These are phyloP conservation scores for Sporothrix variecibatus DNA, from an alignment of 2,329 filamentous ascomycete species.

Conservation along the genomic window DNA sequence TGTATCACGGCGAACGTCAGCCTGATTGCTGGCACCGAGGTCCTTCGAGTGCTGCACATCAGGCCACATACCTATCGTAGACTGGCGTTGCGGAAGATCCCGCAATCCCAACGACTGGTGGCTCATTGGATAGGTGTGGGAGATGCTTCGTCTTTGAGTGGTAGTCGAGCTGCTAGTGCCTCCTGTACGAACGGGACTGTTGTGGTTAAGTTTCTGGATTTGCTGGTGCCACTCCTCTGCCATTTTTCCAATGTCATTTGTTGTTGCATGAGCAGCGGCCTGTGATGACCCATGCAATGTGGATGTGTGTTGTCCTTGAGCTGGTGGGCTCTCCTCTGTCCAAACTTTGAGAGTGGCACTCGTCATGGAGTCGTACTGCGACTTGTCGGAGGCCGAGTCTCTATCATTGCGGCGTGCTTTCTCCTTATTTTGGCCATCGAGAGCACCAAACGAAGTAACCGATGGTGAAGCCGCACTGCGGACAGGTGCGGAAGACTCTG, in stretches of 20 bases:
- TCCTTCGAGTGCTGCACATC: neutral
- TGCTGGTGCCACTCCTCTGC: constrained; percentile 20
- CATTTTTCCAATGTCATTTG: constrained; percentile 18
- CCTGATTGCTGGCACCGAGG: neutral
- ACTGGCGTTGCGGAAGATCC: neutral
- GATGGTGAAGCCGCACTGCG: neutral
- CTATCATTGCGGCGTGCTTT: no score
- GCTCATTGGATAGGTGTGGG: constrained; percentile 14
- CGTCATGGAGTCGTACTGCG: neutral
- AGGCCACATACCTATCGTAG: neutral
- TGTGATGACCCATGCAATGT: neutral
- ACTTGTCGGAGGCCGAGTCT: neutral
- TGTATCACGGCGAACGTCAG: neutral
- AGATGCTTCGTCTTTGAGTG: constrained; percentile 6
- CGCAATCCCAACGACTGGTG: neutral
- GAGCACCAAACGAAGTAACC: neutral
- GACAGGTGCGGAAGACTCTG: neutral
- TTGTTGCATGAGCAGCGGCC: neutral
- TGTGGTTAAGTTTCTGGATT: neutral
- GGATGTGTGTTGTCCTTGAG: neutral
- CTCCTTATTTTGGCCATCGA: neutral
- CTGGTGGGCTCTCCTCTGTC: neutral
- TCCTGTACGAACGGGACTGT: neutral
- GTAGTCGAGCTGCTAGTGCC: neutral
- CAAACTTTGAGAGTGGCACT: neutral